A percentile compares a stretch with the other conserved stretches of the same genome.
Conservation (phyloP, 2,329 filamentous ascomycete genomes). For the Cucurbitaria berberidis region DNA sequence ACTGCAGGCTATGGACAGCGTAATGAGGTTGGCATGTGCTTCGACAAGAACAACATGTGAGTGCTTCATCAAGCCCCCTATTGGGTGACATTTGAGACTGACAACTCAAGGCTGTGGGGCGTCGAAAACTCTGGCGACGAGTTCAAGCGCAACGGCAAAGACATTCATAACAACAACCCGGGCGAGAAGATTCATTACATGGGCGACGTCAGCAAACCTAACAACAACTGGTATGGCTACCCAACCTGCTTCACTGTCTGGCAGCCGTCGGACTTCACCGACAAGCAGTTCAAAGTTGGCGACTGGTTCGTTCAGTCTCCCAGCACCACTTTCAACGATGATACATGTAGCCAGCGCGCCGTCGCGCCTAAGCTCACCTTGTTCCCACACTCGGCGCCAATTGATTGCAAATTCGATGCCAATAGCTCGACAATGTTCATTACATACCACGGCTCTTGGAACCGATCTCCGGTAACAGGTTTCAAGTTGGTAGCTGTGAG, state of each 20-base stretch:
- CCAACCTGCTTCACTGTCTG: conserved; percentile 72
- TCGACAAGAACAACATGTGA: conserved; percentile 55
- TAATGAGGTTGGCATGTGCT: conserved; percentile 70
- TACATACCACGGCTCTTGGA: conserved; percentile 74
- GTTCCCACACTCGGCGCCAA: conserved; percentile 71
- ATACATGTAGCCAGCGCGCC: conserved; percentile 49
- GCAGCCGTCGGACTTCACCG: conserved; percentile 59
- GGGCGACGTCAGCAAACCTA: conserved; percentile 56
- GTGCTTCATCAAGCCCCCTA: conserved; percentile 41
- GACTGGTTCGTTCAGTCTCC: conserved; percentile 44
- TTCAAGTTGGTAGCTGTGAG: conserved; percentile 57
- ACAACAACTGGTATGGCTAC: conserved; percentile 70
- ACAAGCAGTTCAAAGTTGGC: conserved; percentile 57
- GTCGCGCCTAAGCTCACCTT: conserved; percentile 59
- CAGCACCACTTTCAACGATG: conserved; percentile 54
- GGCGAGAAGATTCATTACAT: conserved; percentile 76
- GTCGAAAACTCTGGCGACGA: conserved; percentile 77
- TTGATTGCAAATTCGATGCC: conserved; percentile 71
- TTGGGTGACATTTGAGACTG: neutral
- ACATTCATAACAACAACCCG: conserved; percentile 71
- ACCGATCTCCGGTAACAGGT: conserved; percentile 55
- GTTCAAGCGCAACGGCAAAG: conserved; percentile 62
- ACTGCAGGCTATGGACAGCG: conserved; percentile 69
- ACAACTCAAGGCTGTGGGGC: conserved; percentile 41
- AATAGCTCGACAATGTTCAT: conserved; percentile 66